Evolutionary conservation across 2,329 filamentous ascomycete genomes (phyloP).

Genomic region (Colletotrichum spaethianum): DNA sequence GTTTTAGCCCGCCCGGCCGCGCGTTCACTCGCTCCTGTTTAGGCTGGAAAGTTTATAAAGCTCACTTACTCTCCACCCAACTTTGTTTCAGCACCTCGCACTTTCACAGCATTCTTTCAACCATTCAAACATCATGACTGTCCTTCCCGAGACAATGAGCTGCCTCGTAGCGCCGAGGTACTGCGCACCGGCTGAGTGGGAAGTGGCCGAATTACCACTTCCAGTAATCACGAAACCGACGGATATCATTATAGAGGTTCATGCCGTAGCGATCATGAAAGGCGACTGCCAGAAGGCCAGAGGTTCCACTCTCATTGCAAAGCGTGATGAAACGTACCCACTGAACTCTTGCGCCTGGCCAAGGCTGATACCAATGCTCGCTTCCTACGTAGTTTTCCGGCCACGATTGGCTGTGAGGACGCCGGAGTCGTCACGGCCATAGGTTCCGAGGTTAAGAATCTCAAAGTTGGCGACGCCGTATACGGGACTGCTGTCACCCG

Average conservation of each 20-base stretch:
- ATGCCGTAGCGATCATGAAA: constrained; percentile 53
- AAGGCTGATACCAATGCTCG: too few relatives aligned
- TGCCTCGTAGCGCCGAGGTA: constrained; percentile 58
- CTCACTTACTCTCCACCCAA: too few relatives aligned
- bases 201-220: constrained; percentile 58
- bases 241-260: constrained; percentile 59
- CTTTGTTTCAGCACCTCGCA: too few relatives aligned
- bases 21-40: not conserved
- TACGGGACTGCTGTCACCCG: constrained; percentile 56
- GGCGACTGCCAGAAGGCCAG: constrained; percentile 50
- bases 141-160: constrained; percentile 58
- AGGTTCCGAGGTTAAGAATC: constrained; percentile 1
- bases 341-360: not conserved
- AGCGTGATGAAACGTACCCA: constrained; percentile 38
- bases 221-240: constrained; percentile 59
- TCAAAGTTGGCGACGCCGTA: constrained; percentile 42
- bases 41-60: not conserved
- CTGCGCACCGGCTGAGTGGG: constrained; percentile 55
- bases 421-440: constrained; percentile 17
- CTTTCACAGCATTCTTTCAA: too few relatives aligned
- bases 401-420: constrained; percentile 28
- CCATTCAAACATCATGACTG: constrained; percentile 44
- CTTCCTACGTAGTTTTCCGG: constrained; percentile 46
- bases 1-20: not conserved
- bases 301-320: constrained; percentile 44